Evolutionary conservation across 148 eudicot species (phyloP), one percentile per base, ranked within the genome.

Genomic region (Camellia granthamiana): DNA sequence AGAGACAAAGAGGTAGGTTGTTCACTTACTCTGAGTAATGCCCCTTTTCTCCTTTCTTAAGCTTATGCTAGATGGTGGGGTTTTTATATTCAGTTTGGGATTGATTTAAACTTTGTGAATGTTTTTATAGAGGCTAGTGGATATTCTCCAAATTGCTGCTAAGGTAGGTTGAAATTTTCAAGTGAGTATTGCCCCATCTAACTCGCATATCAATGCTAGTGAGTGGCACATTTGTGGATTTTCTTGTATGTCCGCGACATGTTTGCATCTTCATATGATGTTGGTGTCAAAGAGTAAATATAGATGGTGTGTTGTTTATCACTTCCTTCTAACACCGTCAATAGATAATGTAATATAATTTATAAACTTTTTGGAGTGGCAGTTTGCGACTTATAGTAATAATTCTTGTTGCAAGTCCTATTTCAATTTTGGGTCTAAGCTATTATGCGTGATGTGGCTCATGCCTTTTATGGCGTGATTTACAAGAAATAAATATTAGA

Each of bases 131-230:
- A 30, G 38, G 38, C 38, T 30, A 30, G 38, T 30, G 38, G 38
- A 30, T 30, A 30, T 30, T 30, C 38, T 30, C 38, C 38, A 30
- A 30, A 30, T 30, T 30, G 38, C 38, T 30, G 38, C 38, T 30
- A 30, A 30, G 38, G 38, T 30, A 30, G 38, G 38, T 30, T 30
- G 38, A 30, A 1, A 30, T 81, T 85, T 80, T 90, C 97, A 94
- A 97, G 98, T 94, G 96, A 94, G 98, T 92, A 92, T 85, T 86
- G 83, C 89, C 85, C 74, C 77, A 77, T 80, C 56, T 49, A n/a
- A 72, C 4, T 72, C 4, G 59, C 75, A 49, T 9, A 49, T 72
- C 12, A 19, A 49, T 71, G 75, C 7, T 49, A 13, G 55, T 46
- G 63, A 12, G 15, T 4, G 18, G 18, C 63, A 16, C 18, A 41